Base-by-base conservation (phyloP, 2,329 filamentous ascomycete species). In the Fusarium oxysporum region DNA sequence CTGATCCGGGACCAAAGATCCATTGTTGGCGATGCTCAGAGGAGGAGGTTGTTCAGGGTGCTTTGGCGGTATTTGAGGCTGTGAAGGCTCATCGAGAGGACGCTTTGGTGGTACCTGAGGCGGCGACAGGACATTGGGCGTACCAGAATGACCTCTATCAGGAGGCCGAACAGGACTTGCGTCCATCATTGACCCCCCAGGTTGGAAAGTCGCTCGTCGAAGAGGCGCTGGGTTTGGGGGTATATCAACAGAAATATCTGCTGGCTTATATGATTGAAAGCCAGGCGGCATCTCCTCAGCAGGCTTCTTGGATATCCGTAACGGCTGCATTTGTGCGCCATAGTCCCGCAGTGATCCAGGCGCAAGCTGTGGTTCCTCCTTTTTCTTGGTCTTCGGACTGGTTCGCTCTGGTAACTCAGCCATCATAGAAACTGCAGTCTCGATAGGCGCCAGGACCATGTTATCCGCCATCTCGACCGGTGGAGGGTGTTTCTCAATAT, bases 391-490 rank as follows among this genome's bases (percentile, higher is more conserved):
- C 16, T 80, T 60, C 32, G 80, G 76, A 38, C 78, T 79, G 16
- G 76, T 76, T 33, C 81, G 72, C 68, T 80, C 77, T 6, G 83
- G 81, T 32, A 86, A 66, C 77, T 88, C 83, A 30, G 82, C 80
- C 51, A 81, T 77, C 65, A 40, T 70, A 19, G 77, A 65, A 38
- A 66, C 40, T 8, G 74, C 65, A 12, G 79, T 80, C 67, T 83
- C 80, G 25, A 82, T 80, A 1, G 83, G 80, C 2, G 82, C 80
- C 8, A 83, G 73, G 11, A 83, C 72, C 11, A 78, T 78, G 32
- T 81, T 80, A 51, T 83, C 83, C 2, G 80, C 82, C 70, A 88
- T 82, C 73, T 88, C 86, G 7, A 86, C 81, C 0, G 85, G 83
- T 0, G 83, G 77, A 1, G 85, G 86, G 44, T 86, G 79, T 17